phyloP scores from a whole-genome alignment of 2,329 filamentous ascomycete genomes.

The Arthrobotrys pseudoclavata region DNA sequence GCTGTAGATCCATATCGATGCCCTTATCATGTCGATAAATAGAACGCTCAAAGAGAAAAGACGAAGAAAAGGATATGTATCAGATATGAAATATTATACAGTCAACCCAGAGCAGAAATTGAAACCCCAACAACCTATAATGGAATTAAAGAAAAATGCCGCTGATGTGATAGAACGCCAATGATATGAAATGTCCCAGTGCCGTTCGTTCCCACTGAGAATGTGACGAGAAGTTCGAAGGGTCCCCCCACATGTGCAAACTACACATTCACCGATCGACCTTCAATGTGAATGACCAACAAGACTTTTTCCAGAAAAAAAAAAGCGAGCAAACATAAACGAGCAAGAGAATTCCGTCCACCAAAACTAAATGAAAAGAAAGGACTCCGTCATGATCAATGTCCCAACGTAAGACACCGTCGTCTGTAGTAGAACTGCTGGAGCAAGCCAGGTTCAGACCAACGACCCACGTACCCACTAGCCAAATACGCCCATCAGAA shows the following conservation, averaged over 20 bases:
- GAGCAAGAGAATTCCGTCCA: constrained; percentile 11
- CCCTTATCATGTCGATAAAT: constrained; percentile 13
- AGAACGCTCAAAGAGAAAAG: not conserved
- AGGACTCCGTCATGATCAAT: constrained; percentile 21
- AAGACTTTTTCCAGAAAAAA: constrained; percentile 12
- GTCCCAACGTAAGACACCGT: not conserved
- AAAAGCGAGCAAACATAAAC: constrained; percentile 9
- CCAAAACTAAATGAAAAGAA: not conserved
- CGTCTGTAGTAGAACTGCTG: not conserved
- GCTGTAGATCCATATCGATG: not conserved
- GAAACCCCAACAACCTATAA: constrained; percentile 31
- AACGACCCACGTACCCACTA: not conserved
- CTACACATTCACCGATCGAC: constrained; percentile 6
- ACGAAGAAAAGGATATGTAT: constrained; percentile 14
- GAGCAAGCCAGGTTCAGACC: not conserved
- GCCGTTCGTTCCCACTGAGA: not conserved
- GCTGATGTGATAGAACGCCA: constrained; percentile 14
- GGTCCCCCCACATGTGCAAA: constrained; percentile 13
- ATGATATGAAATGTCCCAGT: constrained; percentile 8
- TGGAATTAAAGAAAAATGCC: not conserved
- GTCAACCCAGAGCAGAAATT: constrained; percentile 20
- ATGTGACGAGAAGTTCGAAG: constrained; percentile 1
- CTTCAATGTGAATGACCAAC: constrained; percentile 25
- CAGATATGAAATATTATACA: constrained; percentile 38
- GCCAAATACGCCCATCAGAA: constrained; percentile 23